Evolutionary conservation across 164 flowering plant genomes (phyloP).

Genomic region (Brasenia schreberi): DNA sequence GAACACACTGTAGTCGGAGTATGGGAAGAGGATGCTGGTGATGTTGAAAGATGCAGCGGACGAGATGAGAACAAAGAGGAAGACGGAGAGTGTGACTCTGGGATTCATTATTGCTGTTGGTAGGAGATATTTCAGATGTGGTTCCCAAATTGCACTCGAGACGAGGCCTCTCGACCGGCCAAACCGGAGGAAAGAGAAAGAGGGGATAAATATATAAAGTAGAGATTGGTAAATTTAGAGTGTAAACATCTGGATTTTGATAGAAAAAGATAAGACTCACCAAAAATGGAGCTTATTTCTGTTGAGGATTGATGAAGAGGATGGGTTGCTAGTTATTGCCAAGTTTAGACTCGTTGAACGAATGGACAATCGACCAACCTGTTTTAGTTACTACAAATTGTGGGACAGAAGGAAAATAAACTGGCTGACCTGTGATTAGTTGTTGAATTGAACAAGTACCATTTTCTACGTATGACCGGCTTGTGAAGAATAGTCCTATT

Average conservation of each 20-base stretch:
- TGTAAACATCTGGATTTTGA: slow-evolving; percentile 4
- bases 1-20: slow-evolving; percentile 35
- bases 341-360: too few relatives aligned
- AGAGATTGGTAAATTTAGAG: not conserved
- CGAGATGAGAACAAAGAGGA: slow-evolving; percentile 17
- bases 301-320: too few relatives aligned
- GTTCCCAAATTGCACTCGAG: slow-evolving; percentile 7
- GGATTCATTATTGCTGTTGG: not conserved
- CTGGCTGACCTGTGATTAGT: too few relatives aligned
- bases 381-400: too few relatives aligned
- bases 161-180: not conserved
- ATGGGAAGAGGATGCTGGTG: slow-evolving; percentile 30
- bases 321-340: too few relatives aligned
- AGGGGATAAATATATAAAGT: not conserved
- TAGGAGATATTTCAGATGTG: slow-evolving; percentile 1
- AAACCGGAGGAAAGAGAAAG: not conserved
- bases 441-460: too few relatives aligned
- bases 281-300: too few relatives aligned
- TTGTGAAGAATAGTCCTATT: too few relatives aligned
- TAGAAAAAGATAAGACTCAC: too few relatives aligned
- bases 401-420: too few relatives aligned
- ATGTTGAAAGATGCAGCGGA: slow-evolving; percentile 38
- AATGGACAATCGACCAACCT: too few relatives aligned
- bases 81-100: slow-evolving; percentile 5
- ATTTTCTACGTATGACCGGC: too few relatives aligned